Evolutionary conservation across 1,284 basidiomycete species (phyloP), one percentile per base, ranked within the genome.

Genomic region (Abortiporus biennis): DNA sequence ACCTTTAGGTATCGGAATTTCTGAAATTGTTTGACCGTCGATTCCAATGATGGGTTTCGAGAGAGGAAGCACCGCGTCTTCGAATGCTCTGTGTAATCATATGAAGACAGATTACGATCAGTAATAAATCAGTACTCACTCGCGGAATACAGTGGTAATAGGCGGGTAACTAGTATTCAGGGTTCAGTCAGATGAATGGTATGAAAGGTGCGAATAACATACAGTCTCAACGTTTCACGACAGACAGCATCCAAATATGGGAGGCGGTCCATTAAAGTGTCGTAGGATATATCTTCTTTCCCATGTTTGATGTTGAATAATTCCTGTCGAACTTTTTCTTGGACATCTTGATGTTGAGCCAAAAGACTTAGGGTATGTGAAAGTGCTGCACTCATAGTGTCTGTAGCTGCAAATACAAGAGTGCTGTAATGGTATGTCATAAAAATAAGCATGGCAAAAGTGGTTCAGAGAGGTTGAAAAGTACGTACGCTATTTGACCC

Each of bases 1-100:
- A 3, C 71, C 73, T 47, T 71, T 70, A 19, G 53, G 46, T 11
- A 69, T 55, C 0, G 61, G 42, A 21, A 80, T 51, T 16, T 58
- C 56, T 29, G 62, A 54, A 2, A 68, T 54, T 0, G 49, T 45
- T 34, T 62, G 41, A 0, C 45, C 45, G 30, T 47, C 34, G 5
- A 35, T 16, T 9, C 32, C 41, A 3, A 27, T 27, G 16, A 42
- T 35, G 6, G 46, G 41, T 48, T 54, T 21, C 17, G 43, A 45
- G 33, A 43, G 47, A 56, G 52, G 37, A 54, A 54, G 20, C 43
- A 46, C 38, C 38, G 45, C 34, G 42, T 40, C 16, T 40, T 41
- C 54, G 12, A 36, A 35, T 3, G 48, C 1, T 56, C 64, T 37
- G 51, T 29, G 23, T 33, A 44, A 55, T 48, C 3, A 49, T 54